Percentiles rank a stretch among this genome's conserved stretches.
Evolutionary conservation across 2,329 filamentous ascomycete genomes (phyloP).

Genomic region (Coniochaeta pulveracea): DNA sequence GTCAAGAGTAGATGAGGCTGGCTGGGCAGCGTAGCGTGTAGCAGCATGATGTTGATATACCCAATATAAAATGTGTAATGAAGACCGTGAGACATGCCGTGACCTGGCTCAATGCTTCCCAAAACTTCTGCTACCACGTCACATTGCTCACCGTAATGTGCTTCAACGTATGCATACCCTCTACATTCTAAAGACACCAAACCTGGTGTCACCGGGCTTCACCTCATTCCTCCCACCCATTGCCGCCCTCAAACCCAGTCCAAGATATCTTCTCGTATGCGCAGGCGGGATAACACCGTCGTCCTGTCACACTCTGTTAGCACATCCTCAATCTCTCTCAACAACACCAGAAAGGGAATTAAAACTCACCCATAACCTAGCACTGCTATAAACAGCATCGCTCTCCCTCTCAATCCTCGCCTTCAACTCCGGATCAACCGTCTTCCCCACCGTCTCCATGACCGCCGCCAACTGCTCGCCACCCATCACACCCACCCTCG

Average conservation of each 20-base stretch:
- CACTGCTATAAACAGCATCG: slow-evolving; percentile 78
- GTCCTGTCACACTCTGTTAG: slow-evolving; percentile 33
- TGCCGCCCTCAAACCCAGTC: slow-evolving; percentile 60
- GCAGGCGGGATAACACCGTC: slow-evolving; percentile 72
- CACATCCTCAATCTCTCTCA: background rate
- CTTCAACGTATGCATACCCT: too few relatives aligned
- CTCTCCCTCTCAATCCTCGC: slow-evolving; percentile 82
- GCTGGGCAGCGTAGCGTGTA: too few relatives aligned
- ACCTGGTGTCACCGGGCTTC: slow-evolving; percentile 52
- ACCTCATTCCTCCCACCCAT: slow-evolving; percentile 55
- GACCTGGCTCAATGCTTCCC: too few relatives aligned
- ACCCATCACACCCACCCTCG: slow-evolving; percentile 94
- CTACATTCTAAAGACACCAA: slow-evolving; percentile 78
- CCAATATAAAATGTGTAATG: too few relatives aligned
- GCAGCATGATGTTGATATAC: too few relatives aligned
- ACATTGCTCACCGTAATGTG: too few relatives aligned
- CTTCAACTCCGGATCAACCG: slow-evolving; percentile 68
- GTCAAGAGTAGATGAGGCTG: too few relatives aligned
- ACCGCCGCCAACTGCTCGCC: slow-evolving; percentile 82
- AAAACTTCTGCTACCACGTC: too few relatives aligned
- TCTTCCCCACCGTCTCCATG: slow-evolving; percentile 88
- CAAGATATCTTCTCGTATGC: slow-evolving; percentile 63
- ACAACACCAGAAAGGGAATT: slow-evolving; percentile 5
- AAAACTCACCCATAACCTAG: slow-evolving; percentile 69
- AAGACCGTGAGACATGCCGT: too few relatives aligned